phyloP scores from a whole-genome alignment of 768 basidiomycete genomes.

The Dioszegia hungarica region DNA sequence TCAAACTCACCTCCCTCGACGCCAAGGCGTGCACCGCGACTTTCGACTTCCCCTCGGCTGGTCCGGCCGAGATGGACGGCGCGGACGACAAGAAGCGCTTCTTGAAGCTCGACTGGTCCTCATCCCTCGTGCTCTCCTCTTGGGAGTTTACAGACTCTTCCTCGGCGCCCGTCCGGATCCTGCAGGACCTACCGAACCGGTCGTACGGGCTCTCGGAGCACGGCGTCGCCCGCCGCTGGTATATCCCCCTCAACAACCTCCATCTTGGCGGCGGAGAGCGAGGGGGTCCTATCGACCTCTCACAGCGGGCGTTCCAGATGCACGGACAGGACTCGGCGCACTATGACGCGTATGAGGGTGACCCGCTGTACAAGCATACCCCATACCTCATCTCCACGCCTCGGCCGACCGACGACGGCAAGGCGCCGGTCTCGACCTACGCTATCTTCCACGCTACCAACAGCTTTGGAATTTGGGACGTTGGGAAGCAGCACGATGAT shows the following conservation, averaged over 20 bases:
- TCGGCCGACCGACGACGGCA: conserved; percentile 13
- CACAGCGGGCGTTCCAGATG: conserved; percentile 28
- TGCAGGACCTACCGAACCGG: conserved; percentile 29
- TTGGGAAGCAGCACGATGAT: conserved; percentile 36
- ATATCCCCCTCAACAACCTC: conserved; percentile 20
- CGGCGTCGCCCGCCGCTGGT: conserved; percentile 32
- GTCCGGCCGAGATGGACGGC: conserved; percentile 11
- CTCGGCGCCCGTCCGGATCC: conserved; percentile 11
- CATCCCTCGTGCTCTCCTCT: conserved; percentile 21
- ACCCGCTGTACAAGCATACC: conserved; percentile 48
- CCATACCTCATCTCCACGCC: conserved; percentile 41
- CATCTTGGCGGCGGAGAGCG: conserved; percentile 45
- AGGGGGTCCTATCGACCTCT: conserved; percentile 39
- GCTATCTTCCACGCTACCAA: conserved; percentile 35
- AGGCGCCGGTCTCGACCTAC: conserved; percentile 13
- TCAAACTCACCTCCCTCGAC: conserved; percentile 23
- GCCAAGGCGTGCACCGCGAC: conserved; percentile 15
- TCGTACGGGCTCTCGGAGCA: conserved; percentile 37
- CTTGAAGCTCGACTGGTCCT: conserved; percentile 21
- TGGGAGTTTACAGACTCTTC: conserved; percentile 16
- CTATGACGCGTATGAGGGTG: conserved; percentile 40
- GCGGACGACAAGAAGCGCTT: conserved; percentile 6
- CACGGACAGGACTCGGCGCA: conserved; percentile 38
- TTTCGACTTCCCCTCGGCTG: conserved; percentile 15
- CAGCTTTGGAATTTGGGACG: conserved; percentile 38